These are phyloP conservation scores for Amaranthus palmeri DNA, from an alignment of 148 eudicot species.

Conservation along the genomic window DNA sequence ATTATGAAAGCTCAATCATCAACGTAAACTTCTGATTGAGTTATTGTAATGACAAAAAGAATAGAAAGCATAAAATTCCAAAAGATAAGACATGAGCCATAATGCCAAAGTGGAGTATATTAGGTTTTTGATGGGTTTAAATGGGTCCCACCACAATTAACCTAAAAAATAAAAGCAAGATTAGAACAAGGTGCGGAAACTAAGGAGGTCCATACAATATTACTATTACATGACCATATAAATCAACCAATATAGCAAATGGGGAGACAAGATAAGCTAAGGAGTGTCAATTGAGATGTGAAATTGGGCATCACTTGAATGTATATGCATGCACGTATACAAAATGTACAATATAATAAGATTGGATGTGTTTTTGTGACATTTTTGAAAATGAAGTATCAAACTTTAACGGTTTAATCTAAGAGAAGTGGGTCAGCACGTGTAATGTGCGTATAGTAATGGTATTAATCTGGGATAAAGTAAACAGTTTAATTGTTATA, in stretches of 20 bases:
- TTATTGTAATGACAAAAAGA: neutral
- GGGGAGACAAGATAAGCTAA: slow-evolving; percentile 30
- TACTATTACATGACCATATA: neutral
- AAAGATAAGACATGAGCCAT: neutral
- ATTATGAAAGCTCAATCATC: too few relatives aligned
- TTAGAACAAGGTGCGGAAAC: slow-evolving; percentile 16
- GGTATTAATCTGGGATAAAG: too few relatives aligned
- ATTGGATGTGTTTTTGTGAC: neutral
- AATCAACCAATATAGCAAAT: neutral
- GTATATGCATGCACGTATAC: slow-evolving; percentile 26
- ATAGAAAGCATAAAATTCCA: neutral
- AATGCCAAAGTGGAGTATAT: neutral
- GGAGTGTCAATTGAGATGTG: slow-evolving; percentile 2
- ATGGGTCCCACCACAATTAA: neutral
- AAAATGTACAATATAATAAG: neutral
- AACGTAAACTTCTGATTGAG: too few relatives aligned
- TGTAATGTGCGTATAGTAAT: neutral
- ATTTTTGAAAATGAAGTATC: too few relatives aligned
- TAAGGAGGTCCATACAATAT: slow-evolving; percentile 28
- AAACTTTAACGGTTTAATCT: neutral
- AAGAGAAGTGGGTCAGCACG: neutral
- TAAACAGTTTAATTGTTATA: too few relatives aligned
- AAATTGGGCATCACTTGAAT: slow-evolving; percentile 21
- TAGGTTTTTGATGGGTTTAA: slow-evolving; percentile 4
- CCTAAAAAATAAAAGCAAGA: neutral